Evolutionary conservation across 495 filamentous ascomycete genomes (phyloP).

Genomic region (Penicillium lagena): DNA sequence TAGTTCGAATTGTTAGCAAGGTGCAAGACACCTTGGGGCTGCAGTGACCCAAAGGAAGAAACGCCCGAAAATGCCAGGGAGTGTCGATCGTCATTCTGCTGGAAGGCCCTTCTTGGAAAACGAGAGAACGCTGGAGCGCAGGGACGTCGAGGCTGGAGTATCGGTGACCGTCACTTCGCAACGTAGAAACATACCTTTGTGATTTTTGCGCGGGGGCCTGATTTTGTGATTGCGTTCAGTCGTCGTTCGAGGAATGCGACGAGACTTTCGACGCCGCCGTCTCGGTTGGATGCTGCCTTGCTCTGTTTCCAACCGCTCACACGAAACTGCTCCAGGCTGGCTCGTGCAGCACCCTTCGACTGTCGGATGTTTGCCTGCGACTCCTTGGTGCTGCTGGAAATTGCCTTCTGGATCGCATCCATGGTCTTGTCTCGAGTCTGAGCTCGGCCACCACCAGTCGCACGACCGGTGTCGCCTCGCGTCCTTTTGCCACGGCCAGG

Average conservation of each 20-base stretch:
- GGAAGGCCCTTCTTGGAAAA: slow-evolving; percentile 48
- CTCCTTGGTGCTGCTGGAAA: slow-evolving; percentile 24
- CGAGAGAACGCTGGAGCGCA: slow-evolving; percentile 47
- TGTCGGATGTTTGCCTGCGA: slow-evolving; percentile 37
- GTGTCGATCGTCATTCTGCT: slow-evolving; percentile 51
- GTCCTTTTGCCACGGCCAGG: slow-evolving; percentile 29
- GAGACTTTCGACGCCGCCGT: slow-evolving; percentile 65
- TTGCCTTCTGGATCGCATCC: slow-evolving; percentile 36
- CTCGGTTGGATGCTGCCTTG: slow-evolving; percentile 62
- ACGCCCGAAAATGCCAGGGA: slow-evolving; percentile 24
- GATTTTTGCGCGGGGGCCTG: slow-evolving; percentile 55
- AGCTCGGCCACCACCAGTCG: slow-evolving; percentile 12
- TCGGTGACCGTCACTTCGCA: slow-evolving; percentile 41
- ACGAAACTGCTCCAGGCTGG: slow-evolving; percentile 35
- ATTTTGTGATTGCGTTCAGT: slow-evolving; percentile 57
- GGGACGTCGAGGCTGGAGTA: slow-evolving; percentile 42
- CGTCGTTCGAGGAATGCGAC: slow-evolving; percentile 66
- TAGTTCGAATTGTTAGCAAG: slow-evolving; percentile 65
- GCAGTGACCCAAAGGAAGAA: slow-evolving; percentile 40
- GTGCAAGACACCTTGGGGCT: slow-evolving; percentile 48
- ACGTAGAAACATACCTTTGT: slow-evolving; percentile 73
- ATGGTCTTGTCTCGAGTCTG: slow-evolving; percentile 22
- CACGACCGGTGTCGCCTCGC: slow-evolving; percentile 31
- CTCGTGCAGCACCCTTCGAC: slow-evolving; percentile 11
- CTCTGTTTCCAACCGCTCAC: slow-evolving; percentile 70